Base-by-base conservation (phyloP, 2,329 filamentous ascomycete genomes). In the Microdochium bolleyi region DNA sequence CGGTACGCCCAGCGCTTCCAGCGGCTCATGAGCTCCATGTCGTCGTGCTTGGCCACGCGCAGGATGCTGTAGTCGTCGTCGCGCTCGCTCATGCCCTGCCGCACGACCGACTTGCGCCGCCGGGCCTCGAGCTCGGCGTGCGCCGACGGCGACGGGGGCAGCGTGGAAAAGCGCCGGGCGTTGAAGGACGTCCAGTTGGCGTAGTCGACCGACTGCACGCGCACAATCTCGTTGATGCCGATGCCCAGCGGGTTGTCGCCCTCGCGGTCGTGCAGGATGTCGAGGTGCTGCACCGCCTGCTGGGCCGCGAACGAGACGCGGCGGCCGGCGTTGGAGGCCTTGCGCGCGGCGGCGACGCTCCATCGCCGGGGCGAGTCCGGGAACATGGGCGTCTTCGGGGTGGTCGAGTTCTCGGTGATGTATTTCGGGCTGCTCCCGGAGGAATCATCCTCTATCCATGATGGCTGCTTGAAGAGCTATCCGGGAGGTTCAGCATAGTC, bases 1-100 rank as follows among this genome's bases (percentile, higher is more conserved):
- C 53, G 53, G 48, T 52, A 54, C 10, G 51, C 27, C 46, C 50
- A 49, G 25, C 53, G 50, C 50, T 54, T 54, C 53, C 53, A 54
- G 14, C 2, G n/a, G n/a, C 49, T 25, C 27, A 54, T 13, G 24
- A 22, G 49, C 49, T 54, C 52, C 13, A 54, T 49, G 44, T 54
- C 52, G 44, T 54, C 52, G 24, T 46, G 24, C 49, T 53, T 53
- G 22, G 52, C 52, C 9, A 50, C 24, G 48, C 52, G 48, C 8
- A 24, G 13, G 22, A 53, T 51, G 48, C 50, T 49, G 46, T 52
- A 52, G 51, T 52, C 51, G 30, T 52, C 51, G 22, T 52, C 51
- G 9, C 49, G 34, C 44, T 52, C 51, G 46, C 51, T 52, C 51
- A 52, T 52, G 14, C 51, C 51, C 21, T 21, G 46, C 3, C 51